These are phyloP conservation scores for Debaryomyces fabryi DNA, from an alignment of 1,139 yeast genomes.

Conservation along the genomic window DNA sequence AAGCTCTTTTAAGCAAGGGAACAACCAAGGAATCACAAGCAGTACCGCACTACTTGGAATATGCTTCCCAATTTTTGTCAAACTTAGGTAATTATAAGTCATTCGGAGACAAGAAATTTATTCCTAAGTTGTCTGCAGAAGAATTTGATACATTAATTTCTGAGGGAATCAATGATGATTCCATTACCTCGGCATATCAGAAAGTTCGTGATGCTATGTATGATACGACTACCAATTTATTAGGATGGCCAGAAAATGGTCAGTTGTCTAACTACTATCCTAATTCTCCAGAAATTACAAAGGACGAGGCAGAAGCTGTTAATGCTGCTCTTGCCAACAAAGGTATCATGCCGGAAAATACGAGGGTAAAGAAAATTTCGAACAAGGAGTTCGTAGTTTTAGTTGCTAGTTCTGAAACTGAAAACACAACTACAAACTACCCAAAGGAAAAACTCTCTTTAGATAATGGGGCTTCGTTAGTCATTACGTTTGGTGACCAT, in stretches of 20 bases:
- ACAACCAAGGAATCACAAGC: conserved; percentile 29
- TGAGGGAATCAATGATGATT: conserved; percentile 40
- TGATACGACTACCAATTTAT: conserved; percentile 51
- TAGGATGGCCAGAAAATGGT: conserved; percentile 81
- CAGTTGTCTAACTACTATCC: conserved; percentile 75
- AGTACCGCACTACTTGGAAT: conserved; percentile 63
- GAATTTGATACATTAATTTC: conserved; percentile 51
- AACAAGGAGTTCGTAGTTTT: conserved; percentile 52
- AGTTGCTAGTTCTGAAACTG: conserved; percentile 59
- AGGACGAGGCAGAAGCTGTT: conserved; percentile 64
- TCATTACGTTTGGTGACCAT: conserved; percentile 80
- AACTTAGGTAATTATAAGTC: conserved; percentile 88
- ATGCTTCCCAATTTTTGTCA: conserved; percentile 75
- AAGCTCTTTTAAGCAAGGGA: conserved; percentile 23
- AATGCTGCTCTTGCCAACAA: conserved; percentile 62
- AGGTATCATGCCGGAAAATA: conserved; percentile 81
- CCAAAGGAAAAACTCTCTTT: conserved; percentile 30
- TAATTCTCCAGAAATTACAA: conserved; percentile 51
- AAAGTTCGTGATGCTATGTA: conserved; percentile 53
- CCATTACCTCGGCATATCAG: conserved; percentile 42
- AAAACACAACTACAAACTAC: conserved; percentile 47
- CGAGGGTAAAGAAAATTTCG: conserved; percentile 61
- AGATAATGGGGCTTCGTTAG: conserved; percentile 37
- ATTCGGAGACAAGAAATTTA: conserved; percentile 84
- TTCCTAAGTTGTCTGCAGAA: conserved; percentile 58